Conservation (phyloP, 1,284 basidiomycete species). For the Gomphus bonarii region DNA sequence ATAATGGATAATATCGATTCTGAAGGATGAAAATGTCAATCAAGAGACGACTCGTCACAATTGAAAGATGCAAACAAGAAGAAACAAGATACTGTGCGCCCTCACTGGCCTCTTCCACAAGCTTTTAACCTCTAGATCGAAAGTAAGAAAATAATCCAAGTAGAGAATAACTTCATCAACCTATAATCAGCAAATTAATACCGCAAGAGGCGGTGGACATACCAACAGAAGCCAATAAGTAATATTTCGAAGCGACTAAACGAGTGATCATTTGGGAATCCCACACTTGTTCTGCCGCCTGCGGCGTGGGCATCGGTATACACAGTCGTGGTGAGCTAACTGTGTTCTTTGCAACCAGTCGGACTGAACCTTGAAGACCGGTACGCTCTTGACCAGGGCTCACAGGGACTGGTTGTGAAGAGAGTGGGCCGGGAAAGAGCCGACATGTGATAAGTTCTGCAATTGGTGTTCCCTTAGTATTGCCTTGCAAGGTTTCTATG, state of each 20-base stretch:
- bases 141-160: slow-evolving; percentile 4
- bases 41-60: not conserved
- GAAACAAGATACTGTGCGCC: not conserved
- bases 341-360: no score
- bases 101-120: not conserved
- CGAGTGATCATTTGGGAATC: not conserved
- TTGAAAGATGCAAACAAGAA: not conserved
- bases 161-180: not conserved
- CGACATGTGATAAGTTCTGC: no score
- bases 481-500: no score
- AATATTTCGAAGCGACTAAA: slow-evolving; percentile 1
- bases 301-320: not conserved
- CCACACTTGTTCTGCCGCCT: not conserved
- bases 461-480: no score
- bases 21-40: not conserved
- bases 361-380: no score
- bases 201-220: not conserved
- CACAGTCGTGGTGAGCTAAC: not conserved
- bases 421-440: no score
- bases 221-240: slow-evolving; percentile 5
- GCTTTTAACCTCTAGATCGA: not conserved
- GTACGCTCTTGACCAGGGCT: no score
- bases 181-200: not conserved
- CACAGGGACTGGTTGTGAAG: no score
- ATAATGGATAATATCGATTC: slow-evolving; percentile 2